A percentile compares a stretch with the other conserved stretches of the same genome.
These are phyloP conservation scores for Debaryomycetaceae sp. DNA, from an alignment of 1,139 yeast genomes.

Conservation along the genomic window DNA sequence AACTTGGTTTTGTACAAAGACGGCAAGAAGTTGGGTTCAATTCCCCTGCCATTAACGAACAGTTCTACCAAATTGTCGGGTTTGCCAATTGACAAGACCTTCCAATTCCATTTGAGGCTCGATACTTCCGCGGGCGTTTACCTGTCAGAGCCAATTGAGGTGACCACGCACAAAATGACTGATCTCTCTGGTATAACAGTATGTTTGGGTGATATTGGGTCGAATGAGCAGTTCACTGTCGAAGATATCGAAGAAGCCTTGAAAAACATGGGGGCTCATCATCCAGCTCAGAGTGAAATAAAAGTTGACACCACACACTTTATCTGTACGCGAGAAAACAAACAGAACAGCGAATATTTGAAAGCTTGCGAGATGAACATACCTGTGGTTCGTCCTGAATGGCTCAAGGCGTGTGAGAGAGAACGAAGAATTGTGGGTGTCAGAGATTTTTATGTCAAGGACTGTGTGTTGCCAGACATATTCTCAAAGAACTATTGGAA, in stretches of 20 bases:
- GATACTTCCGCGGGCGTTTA: slow-evolving; percentile 88
- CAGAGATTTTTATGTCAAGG: slow-evolving; percentile 68
- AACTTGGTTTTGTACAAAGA: slow-evolving; percentile 78
- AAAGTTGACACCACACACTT: slow-evolving; percentile 93
- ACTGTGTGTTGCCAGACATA: slow-evolving; percentile 47
- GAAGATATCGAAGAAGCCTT: slow-evolving; percentile 66
- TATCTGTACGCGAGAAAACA: slow-evolving; percentile 66
- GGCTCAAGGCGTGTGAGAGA: slow-evolving; percentile 91
- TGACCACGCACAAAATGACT: slow-evolving; percentile 93
- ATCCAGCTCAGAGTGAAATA: slow-evolving; percentile 68
- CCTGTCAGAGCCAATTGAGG: slow-evolving; percentile 61
- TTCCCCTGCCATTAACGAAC: slow-evolving; percentile 79
- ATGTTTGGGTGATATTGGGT: slow-evolving; percentile 78
- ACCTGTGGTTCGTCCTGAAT: slow-evolving; percentile 94
- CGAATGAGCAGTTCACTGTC: slow-evolving; percentile 53
- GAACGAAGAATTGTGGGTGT: slow-evolving; percentile 93
- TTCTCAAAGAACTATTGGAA: slow-evolving; percentile 44
- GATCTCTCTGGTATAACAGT: slow-evolving; percentile 91
- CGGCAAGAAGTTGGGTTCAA: slow-evolving; percentile 73
- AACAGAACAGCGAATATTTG: slow-evolving; percentile 58
- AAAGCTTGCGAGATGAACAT: slow-evolving; percentile 85
- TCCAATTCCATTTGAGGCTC: slow-evolving; percentile 74
- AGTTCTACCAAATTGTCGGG: slow-evolving; percentile 89
- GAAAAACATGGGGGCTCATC: slow-evolving; percentile 70
- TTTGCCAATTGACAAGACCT: slow-evolving; percentile 79